Base-by-base conservation (phyloP, 139 green algal genomes). In the Pedinophyceae sp. region DNA sequence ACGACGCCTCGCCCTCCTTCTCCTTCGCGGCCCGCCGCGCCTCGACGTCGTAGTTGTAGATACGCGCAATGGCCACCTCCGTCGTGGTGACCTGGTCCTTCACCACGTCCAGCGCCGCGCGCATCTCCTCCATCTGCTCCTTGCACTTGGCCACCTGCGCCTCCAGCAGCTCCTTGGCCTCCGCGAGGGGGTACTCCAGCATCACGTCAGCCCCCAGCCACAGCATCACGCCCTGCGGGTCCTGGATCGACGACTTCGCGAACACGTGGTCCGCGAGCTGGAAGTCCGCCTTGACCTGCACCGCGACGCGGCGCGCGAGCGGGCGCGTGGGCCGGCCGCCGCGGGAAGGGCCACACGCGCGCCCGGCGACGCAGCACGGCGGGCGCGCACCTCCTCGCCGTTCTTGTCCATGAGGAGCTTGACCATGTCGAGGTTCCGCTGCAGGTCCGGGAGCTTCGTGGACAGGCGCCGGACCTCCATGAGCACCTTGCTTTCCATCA, bases 31-130 rank as follows among this genome's bases (percentile, higher is more conserved):
- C 34, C 34, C 59, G 49, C 40, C 67, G 52, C 64, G 48, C 29
- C 50, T 67, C 58, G 28, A 93, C 75, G 55, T 85, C 77, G 22
- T 68, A 80, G 57, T 93, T 93, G 62, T 89, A 93, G 13, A 93
- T 62, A 3, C 83, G 65, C 2, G 79, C 77, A 22, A 89, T 78
- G 68, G 55, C 81, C 1, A 90, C 79, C 66, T 93, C 76, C 41
- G 68, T 74, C 3, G 70, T 84, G 16, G 78, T 86, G 34, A 81
- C 60, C 45, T 70, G 71, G 57, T 86, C 78, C 58, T 71, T 77
- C 20, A 84, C 55, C 55, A 77, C 65, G 16, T 73, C 65, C 30
- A 73, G 41, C 28, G 82, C 73, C 23, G 30, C 57, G 27, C 66
- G 48, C 30, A 61, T 68, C 40, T 50, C 60, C 26, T 60, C 39